Base-by-base conservation (phyloP, 176 grass and related monocot species). In the Rhynchospora tenuis region DNA sequence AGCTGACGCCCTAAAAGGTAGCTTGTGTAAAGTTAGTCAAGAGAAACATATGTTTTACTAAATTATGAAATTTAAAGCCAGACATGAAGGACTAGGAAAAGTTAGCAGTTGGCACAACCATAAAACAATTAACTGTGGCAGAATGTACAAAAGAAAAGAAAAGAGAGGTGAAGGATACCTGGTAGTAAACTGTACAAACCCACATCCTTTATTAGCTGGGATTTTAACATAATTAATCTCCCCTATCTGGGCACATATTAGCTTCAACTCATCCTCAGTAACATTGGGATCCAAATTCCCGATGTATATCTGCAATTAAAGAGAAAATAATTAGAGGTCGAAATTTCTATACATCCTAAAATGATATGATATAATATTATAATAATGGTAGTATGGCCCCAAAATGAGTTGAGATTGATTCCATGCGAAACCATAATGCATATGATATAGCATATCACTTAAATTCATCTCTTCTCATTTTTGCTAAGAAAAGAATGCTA, bases 201-300 rank as follows among this genome's bases (percentile, higher is more conserved):
- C 93, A 86, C 96, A 99, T 87, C 89, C 93, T 95, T 99, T 99
- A 79, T 90, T 90, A 78, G 83, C 83, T 83, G 96, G 93, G 85
- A 99, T 95, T 81, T 99, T 95, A 4, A 95, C 96, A 86, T 92
- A 95, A 68, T 93, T 89, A 85, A 93, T 90, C 46, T 99, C 96
- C 57, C 96, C 93, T 90, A 99, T 89, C 29, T 95, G 93, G 5
- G 88, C 19, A 16, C 89, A 99, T 43, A 93, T 90, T 77, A 95
- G 91, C 86, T 83, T 95, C 77, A 99, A 81, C 81, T 99, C 96
- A 61, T 95, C 96, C 89, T 99, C 93, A 14, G 88, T 90, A 83
- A 95, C 86, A 86, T 93, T 99, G 8, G 89, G 91, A 52, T 99
- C 96, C 93, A 99, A 89, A 68, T 95, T 91, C 52, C 96, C 96